Evolutionary conservation across 2,329 filamentous ascomycete species (phyloP).

Genomic region (Lecanoromycetidae sp.): DNA sequence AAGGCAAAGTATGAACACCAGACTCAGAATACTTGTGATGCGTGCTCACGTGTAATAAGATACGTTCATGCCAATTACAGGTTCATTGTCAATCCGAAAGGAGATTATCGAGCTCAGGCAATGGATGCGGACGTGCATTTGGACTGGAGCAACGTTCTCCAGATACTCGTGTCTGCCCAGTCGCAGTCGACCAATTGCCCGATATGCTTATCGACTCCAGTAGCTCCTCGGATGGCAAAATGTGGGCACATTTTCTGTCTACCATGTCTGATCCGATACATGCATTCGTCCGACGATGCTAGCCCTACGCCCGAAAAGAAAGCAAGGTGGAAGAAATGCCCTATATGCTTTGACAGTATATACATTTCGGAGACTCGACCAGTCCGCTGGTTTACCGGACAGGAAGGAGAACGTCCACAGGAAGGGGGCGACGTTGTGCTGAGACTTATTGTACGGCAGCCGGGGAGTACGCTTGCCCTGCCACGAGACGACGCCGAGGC

Average conservation of each 20-base stretch:
- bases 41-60: slow-evolving; percentile 31
- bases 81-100: slow-evolving; percentile 79
- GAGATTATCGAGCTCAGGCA: slow-evolving; percentile 67
- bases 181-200: slow-evolving; percentile 84
- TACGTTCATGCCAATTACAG: slow-evolving; percentile 95
- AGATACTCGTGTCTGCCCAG: slow-evolving; percentile 79
- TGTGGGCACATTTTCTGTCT: slow-evolving; percentile 97
- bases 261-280: slow-evolving; percentile 85
- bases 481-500: slow-evolving; percentile 69
- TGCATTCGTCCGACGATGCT: slow-evolving; percentile 75
- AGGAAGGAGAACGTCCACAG: slow-evolving; percentile 67
- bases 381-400: slow-evolving; percentile 80
- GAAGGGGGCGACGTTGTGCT: slow-evolving; percentile 85
- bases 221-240: slow-evolving; percentile 90
- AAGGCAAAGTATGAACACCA: slow-evolving; percentile 67
- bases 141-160: slow-evolving; percentile 81
- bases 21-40: not conserved
- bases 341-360: slow-evolving; percentile 88
- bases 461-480: slow-evolving; percentile 73
- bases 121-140: slow-evolving; percentile 78
- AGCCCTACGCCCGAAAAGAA: slow-evolving; percentile 52
- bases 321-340: slow-evolving; percentile 83
- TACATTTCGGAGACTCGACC: slow-evolving; percentile 82
- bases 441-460: slow-evolving; percentile 67
- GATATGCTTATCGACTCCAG: slow-evolving; percentile 85